Evolutionary conservation across 2,329 filamentous ascomycete species (phyloP).

Genomic region (Mollisiaceae sp.): DNA sequence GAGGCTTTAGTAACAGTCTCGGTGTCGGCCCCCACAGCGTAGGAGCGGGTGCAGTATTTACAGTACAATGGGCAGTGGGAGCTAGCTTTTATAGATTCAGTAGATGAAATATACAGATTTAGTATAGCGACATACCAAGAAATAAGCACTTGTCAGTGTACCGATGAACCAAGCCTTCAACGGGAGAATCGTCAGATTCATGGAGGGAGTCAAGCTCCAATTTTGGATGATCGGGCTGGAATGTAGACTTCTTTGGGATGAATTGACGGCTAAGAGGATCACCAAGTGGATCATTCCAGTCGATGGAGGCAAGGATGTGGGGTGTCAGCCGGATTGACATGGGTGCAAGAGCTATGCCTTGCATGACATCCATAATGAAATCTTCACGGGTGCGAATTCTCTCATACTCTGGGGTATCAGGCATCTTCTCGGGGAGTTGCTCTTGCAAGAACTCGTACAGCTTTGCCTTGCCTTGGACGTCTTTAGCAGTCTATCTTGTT

Average conservation of each 20-base stretch:
- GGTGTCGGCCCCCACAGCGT: constrained; percentile 61
- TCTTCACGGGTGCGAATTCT: constrained; percentile 54
- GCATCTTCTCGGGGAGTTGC: constrained; percentile 57
- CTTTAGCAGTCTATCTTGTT: constrained; percentile 51
- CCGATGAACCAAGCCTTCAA: constrained; percentile 64
- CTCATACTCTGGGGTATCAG: constrained; percentile 40
- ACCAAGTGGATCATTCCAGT: constrained; percentile 63
- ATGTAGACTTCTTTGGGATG: constrained; percentile 58
- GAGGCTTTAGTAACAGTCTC: constrained; percentile 53
- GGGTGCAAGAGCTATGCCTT: constrained; percentile 57
- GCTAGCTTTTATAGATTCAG: constrained; percentile 48
- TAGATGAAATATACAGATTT: not conserved
- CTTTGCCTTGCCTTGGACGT: constrained; percentile 53
- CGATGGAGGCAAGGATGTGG: constrained; percentile 61
- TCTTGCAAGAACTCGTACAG: constrained; percentile 55
- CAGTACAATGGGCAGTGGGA: constrained; percentile 68
- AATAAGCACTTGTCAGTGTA: constrained; percentile 68
- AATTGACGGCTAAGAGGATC: constrained; percentile 67
- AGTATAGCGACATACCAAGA: constrained; percentile 51
- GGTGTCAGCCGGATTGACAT: constrained; percentile 67
- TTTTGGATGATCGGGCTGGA: constrained; percentile 59
- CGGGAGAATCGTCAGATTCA: constrained; percentile 60
- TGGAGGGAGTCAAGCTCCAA: constrained; percentile 63
- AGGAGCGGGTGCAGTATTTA: constrained; percentile 65
- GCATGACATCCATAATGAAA: constrained; percentile 59